A percentile compares a stretch with the other conserved stretches of the same genome.
Conservation (phyloP, 139 green algal species). For the Micromonas pusilla region DNA sequence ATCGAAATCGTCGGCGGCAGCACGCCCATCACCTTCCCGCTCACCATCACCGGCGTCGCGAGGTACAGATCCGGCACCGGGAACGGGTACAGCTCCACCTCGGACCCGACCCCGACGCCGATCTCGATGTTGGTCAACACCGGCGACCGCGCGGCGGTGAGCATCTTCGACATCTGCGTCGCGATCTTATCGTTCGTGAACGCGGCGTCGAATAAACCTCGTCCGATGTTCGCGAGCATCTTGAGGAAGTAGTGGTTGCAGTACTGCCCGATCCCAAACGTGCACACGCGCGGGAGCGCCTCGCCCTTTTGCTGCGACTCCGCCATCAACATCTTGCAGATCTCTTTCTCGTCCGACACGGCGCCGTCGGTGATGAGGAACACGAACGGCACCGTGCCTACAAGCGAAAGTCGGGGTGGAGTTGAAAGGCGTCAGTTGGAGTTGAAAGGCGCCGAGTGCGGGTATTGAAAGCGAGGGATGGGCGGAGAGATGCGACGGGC, state of each 20-base stretch:
- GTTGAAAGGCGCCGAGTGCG: no score
- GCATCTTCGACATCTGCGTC: slow-evolving; percentile 49
- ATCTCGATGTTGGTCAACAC: slow-evolving; percentile 34
- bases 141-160: slow-evolving; percentile 28
- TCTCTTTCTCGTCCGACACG: slow-evolving; percentile 48
- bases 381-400: slow-evolving; percentile 45
- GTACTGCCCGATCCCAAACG: slow-evolving; percentile 53
- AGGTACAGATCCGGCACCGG: slow-evolving; percentile 55
- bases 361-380: slow-evolving; percentile 61
- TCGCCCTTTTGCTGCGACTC: background rate
- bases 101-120: slow-evolving; percentile 33
- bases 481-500: no score
- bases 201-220: slow-evolving; percentile 49
- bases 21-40: slow-evolving; percentile 51
- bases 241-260: slow-evolving; percentile 66
- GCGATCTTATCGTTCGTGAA: slow-evolving; percentile 43
- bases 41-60: slow-evolving; percentile 50
- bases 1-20: slow-evolving; percentile 42
- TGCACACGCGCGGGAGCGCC: slow-evolving; percentile 41
- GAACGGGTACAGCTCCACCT: slow-evolving; percentile 52
- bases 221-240: slow-evolving; percentile 36
- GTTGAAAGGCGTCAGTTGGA: no score
- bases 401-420: no score
- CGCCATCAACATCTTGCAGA: slow-evolving; percentile 28
- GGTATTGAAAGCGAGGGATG: no score